Evolutionary conservation across 1,139 yeast genomes (phyloP), one percentile per base, ranked within the genome.

Genomic region (Fermentozyma sake): DNA sequence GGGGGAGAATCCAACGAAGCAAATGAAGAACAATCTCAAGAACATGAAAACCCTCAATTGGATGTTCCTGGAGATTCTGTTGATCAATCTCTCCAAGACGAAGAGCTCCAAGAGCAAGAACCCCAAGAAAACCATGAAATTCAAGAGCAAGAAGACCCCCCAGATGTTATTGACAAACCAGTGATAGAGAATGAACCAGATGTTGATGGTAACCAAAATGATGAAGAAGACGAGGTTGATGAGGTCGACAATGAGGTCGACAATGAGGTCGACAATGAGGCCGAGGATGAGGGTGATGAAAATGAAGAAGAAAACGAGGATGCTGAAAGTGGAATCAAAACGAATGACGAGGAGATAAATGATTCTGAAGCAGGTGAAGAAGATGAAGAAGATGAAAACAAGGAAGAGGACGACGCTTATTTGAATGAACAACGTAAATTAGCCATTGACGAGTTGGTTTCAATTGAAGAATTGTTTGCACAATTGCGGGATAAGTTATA

Each of bases 391-490:
- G 38, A 34, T 2, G 37, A 35, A 4, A 31, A 28, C 3, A 37
- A 27, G 2, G 35, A 45, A 8, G 31, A 24, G 9, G 63, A 61
- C 22, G 68, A 61, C 26, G 53, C 60, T 7, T 72, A 69, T 38
- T 39, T 61, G 23, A 79, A 75, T 38, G 61, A 61, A 21, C 69
- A 67, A 37, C 57, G 84, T 31, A 66, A 73, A 33, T 72, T 73
- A 16, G 95, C 95, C 2, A 63, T 85, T 24, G 68, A 72, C 28
- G 78, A 71, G 29, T 70, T 91, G 30, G 80, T 87, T 2, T 73
- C 72, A 14, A 85, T 91, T 35, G 98, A 91, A 50, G 65, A 79
- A 24, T 80, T 80, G 32, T 91, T 89, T 65, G 96, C 97, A 3
- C 69, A 74, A 39, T 64, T 89, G 35, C 75, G 96, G 38, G 97